Conservation (phyloP, 2,329 filamentous ascomycete species). For the Colletotrichum tabaci region DNA sequence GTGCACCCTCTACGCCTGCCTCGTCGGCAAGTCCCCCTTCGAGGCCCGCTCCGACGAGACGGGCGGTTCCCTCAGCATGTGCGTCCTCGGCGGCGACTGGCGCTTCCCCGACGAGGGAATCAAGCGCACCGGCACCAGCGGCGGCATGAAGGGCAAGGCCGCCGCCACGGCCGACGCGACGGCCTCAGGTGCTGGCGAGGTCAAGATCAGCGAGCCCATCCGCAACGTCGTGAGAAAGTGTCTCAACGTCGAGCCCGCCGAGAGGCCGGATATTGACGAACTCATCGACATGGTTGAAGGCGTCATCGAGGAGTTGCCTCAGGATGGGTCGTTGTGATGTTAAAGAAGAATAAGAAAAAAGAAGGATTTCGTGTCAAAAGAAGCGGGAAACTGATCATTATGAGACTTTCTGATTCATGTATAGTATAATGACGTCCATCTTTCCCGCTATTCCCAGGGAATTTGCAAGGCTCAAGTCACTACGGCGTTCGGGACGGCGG, state of each 20-base stretch:
- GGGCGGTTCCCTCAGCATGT: slow-evolving; percentile 92
- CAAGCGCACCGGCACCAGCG: slow-evolving; percentile 59
- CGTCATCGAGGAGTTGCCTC: slow-evolving; percentile 77
- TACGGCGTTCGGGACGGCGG: slow-evolving; percentile 32
- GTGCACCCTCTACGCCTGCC: slow-evolving; percentile 96
- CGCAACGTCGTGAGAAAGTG: slow-evolving; percentile 91
- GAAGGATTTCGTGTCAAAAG: neutral
- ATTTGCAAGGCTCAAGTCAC: slow-evolving; percentile 31
- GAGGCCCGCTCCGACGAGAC: slow-evolving; percentile 97
- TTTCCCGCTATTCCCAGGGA: slow-evolving; percentile 30
- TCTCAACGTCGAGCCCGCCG: slow-evolving; percentile 86
- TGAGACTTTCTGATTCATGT: slow-evolving; percentile 8
- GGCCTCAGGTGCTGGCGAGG: slow-evolving; percentile 54
- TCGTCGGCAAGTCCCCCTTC: slow-evolving; percentile 97
- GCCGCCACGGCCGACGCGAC: slow-evolving; percentile 47
- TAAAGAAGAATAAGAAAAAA: neutral
- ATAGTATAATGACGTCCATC: slow-evolving; percentile 33
- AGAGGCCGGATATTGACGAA: slow-evolving; percentile 89
- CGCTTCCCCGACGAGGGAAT: slow-evolving; percentile 90
- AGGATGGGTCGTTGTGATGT: slow-evolving; percentile 59
- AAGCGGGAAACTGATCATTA: neutral
- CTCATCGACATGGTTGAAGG: slow-evolving; percentile 84
- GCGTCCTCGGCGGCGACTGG: slow-evolving; percentile 95
- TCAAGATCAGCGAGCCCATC: slow-evolving; percentile 82
- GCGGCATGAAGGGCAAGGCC: slow-evolving; percentile 49